phyloP scores from a whole-genome alignment of 2,329 filamentous ascomycete species.

The Alternaria novae-zelandiae region DNA sequence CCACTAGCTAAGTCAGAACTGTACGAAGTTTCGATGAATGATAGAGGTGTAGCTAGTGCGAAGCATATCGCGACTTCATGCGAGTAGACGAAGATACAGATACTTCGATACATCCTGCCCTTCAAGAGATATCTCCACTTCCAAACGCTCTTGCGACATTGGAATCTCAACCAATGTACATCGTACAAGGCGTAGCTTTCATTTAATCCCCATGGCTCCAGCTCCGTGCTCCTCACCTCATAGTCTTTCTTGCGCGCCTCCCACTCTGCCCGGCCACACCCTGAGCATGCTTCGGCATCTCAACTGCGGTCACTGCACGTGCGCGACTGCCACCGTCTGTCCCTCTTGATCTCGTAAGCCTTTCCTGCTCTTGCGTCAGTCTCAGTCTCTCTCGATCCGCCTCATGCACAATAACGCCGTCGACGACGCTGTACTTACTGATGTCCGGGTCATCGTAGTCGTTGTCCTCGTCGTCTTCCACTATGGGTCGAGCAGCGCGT shows the following conservation, averaged over 20 bases:
- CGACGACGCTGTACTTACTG: constrained; percentile 13
- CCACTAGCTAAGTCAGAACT: not conserved
- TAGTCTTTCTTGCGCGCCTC: not conserved
- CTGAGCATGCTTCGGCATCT: not conserved
- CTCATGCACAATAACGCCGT: constrained; percentile 9
- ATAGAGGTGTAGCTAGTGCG: not conserved
- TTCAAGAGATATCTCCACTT: not conserved
- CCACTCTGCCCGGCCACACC: not conserved
- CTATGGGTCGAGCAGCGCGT: not conserved
- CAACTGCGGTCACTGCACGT: not conserved
- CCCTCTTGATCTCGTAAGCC: constrained; percentile 2
- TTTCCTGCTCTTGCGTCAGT: constrained; percentile 3
- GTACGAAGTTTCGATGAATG: not conserved
- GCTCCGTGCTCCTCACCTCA: not conserved
- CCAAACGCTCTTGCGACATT: not conserved
- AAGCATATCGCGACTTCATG: not conserved
- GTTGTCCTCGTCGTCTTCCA: not conserved
- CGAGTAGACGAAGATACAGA: not conserved
- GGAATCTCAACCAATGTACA: not conserved
- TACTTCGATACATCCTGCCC: not conserved
- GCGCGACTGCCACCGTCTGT: constrained; percentile 2
- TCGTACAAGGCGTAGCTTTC: not conserved
- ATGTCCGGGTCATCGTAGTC: constrained; percentile 11
- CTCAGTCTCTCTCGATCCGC: not conserved
- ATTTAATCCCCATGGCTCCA: not conserved